These are phyloP conservation scores for Melocanna baccifera DNA, from an alignment of 176 grass and related monocot genomes.

Conservation along the genomic window DNA sequence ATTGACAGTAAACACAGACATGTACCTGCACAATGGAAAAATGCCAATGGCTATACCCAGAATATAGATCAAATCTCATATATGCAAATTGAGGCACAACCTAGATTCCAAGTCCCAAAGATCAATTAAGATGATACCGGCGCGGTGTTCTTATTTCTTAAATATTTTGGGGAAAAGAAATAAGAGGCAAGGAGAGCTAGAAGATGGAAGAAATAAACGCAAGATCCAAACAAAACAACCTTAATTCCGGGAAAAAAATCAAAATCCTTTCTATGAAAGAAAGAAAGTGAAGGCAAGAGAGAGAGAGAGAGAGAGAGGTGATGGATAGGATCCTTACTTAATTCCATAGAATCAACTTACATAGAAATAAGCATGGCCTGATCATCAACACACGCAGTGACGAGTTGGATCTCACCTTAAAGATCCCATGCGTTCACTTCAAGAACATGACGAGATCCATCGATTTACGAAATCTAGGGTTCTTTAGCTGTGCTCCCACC, in stretches of 20 bases:
- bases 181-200: not conserved
- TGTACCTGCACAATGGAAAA: not conserved
- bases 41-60: not conserved
- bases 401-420: slow-evolving; percentile 10
- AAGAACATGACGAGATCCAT: not conserved
- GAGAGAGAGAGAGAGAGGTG: not conserved
- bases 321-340: not conserved
- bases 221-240: not conserved
- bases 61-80: not conserved
- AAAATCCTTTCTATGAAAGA: not conserved
- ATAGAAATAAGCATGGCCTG: not conserved
- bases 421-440: not conserved
- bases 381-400: not conserved
- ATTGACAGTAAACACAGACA: not conserved
- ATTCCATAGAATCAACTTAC: not conserved
- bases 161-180: not conserved
- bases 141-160: not conserved
- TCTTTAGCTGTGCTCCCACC: slow-evolving; percentile 48
- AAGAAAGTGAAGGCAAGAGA: not conserved
- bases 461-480: slow-evolving; percentile 13
- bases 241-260: not conserved
- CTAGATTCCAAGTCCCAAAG: not conserved
- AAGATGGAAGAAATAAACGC: not conserved
- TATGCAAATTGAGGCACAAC: not conserved
- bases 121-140: not conserved